These are phyloP conservation scores for Mollisia scopiformis DNA, from an alignment of 2,329 filamentous ascomycete genomes.

Conservation along the genomic window DNA sequence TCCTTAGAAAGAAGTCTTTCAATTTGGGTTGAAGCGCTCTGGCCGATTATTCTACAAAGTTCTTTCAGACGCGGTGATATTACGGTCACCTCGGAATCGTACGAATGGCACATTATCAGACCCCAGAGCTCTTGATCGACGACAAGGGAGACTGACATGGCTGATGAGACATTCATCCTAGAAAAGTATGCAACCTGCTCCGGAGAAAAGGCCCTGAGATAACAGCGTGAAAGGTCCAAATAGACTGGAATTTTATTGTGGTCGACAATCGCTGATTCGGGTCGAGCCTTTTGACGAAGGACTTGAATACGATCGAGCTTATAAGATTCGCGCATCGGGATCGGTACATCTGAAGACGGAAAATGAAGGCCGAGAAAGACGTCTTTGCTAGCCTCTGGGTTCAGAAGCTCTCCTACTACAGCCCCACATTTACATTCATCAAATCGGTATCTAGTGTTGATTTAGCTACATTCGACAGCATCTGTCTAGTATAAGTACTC, in stretches of 20 bases:
- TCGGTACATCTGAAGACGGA: slow-evolving; percentile 81
- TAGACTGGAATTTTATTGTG: slow-evolving; percentile 73
- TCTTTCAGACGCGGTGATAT: slow-evolving; percentile 87
- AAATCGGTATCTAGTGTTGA: too few relatives aligned
- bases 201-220: slow-evolving; percentile 84
- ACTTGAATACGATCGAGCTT: slow-evolving; percentile 85
- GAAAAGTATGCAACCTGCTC: slow-evolving; percentile 82
- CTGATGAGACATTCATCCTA: slow-evolving; percentile 85
- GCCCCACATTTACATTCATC: slow-evolving; percentile 11
- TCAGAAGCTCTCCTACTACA: slow-evolving; percentile 4
- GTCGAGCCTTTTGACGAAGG: slow-evolving; percentile 79
- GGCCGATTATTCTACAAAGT: slow-evolving; percentile 77
- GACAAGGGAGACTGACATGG: slow-evolving; percentile 90
- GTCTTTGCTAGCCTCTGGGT: background rate
- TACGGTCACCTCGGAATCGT: slow-evolving; percentile 76
- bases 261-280: slow-evolving; percentile 74
- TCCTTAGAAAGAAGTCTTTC: slow-evolving; percentile 15
- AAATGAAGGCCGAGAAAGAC: slow-evolving; percentile 53
- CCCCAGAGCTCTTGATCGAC: slow-evolving; percentile 85
- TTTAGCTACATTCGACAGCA: too few relatives aligned
- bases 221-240: slow-evolving; percentile 82
- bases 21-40: slow-evolving; percentile 18
- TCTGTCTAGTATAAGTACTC: too few relatives aligned
- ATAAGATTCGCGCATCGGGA: slow-evolving; percentile 81
- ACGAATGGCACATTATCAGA: slow-evolving; percentile 80